Evolutionary conservation across 495 filamentous ascomycete species (phyloP), one percentile per base, ranked within the genome.

Genomic region (Penicillium robsamsonii): DNA sequence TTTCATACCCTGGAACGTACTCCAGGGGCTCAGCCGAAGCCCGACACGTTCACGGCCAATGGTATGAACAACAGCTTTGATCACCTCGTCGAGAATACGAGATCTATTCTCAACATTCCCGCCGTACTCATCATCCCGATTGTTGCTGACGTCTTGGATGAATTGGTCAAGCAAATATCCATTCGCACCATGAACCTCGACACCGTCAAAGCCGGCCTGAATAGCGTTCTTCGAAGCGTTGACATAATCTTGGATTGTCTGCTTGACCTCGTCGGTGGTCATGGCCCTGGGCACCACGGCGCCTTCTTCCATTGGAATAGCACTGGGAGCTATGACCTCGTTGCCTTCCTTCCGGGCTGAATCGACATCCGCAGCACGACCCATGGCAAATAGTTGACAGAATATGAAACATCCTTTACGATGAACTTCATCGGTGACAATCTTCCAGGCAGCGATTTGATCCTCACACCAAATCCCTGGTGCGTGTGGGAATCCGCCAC

Each of bases 141-240:
- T 59, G 71, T 91, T 92, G 58, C 64, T 71, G 20, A 65, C 73
- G 55, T 84, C 81, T 59, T 87, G 85, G 5, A 77, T 70, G 70
- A 92, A 92, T 67, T 91, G 89, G 60, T 92, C 86, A 31, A 89
- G 68, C 27, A 92, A 72, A 56, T 89, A 91, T 8, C 88, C 88
- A 58, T 92, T 90, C 2, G 87, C 86, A 27, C 79, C 84, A 64
- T 91, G 87, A 35, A 90, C 74, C 72, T 93, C 89, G 2, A 93
- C 86, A 9, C 87, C 88, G 63, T 91, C 88, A 57, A 90, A 91
- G 5, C 88, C 89, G 8, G 87, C 88, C 25, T 65, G 69, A 11
- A 90, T 75, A 4, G 86, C 85, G 48, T 84, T 85, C 64, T 74
- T 69, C 1, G 87, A 37, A n/a, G 33, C 33, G 6, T n/a, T 2